Conservation (phyloP, 345 rosid genomes). For the Cardamine resedifolia region DNA sequence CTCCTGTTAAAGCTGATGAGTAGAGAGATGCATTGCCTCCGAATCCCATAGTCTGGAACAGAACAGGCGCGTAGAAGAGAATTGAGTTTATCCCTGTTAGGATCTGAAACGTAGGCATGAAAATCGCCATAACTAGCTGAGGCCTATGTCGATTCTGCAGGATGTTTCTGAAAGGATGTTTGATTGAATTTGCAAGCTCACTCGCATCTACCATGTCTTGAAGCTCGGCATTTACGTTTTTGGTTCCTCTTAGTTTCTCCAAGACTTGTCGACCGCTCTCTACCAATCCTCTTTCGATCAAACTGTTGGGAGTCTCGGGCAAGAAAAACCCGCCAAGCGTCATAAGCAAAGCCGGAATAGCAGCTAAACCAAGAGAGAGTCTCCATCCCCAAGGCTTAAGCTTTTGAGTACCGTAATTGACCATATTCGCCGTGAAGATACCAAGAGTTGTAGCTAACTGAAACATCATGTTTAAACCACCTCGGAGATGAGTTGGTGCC, state of each 20-base stretch:
- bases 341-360: constrained; percentile 78
- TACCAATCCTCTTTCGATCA: constrained; percentile 60
- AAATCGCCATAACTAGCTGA: constrained; percentile 77
- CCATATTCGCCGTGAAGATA: constrained; percentile 90
- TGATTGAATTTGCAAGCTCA: constrained; percentile 76
- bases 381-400: constrained; percentile 95
- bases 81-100: constrained; percentile 93
- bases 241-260: constrained; percentile 76
- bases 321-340: constrained; percentile 69
- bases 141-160: constrained; percentile 72
- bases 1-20: constrained; percentile 94
- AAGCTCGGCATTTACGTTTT: constrained; percentile 68
- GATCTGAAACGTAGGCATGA: constrained; percentile 84
- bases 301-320: constrained; percentile 91
- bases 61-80: constrained; percentile 89
- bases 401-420: constrained; percentile 80
- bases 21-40: constrained; percentile 75
- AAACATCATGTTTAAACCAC: constrained; percentile 91
- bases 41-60: constrained; percentile 92
- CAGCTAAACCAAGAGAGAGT: constrained; percentile 90
- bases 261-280: constrained; percentile 65
- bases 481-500: constrained; percentile 94
- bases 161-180: constrained; percentile 86
- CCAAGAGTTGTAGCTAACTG: constrained; percentile 89
- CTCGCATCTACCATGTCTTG: constrained; percentile 89